phyloP scores from a whole-genome alignment of 495 filamentous ascomycete species.

The Podospora fimiseda region DNA sequence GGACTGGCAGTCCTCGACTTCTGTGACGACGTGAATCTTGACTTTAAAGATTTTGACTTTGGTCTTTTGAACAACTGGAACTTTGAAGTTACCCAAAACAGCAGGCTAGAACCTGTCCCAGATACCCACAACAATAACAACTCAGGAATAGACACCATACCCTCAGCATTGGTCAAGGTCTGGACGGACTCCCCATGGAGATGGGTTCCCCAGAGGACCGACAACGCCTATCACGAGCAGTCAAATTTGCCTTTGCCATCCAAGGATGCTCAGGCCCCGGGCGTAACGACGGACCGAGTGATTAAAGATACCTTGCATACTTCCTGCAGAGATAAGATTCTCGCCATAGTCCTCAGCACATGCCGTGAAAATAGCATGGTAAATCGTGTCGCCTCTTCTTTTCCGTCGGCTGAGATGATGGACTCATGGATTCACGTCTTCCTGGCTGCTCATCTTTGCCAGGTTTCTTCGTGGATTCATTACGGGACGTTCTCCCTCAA shows the following conservation, averaged over 20 bases:
- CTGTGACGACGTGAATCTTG: constrained; percentile 48
- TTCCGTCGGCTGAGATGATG: constrained; percentile 53
- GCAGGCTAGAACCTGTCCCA: constrained; percentile 5
- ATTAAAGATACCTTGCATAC: constrained; percentile 39
- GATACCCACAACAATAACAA: constrained; percentile 7
- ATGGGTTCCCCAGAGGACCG: constrained; percentile 46
- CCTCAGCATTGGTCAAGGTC: constrained; percentile 28
- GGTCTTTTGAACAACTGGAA: constrained; percentile 54
- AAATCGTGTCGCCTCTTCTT: constrained; percentile 48
- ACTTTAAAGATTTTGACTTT: constrained; percentile 57
- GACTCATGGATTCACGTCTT: constrained; percentile 57
- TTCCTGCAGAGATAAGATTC: constrained; percentile 48
- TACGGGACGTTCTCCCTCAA: constrained; percentile 48
- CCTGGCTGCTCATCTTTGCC: constrained; percentile 44
- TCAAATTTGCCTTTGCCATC: constrained; percentile 47
- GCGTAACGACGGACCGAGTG: constrained; percentile 27
- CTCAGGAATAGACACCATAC: constrained; percentile 28
- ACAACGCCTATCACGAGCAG: constrained; percentile 48
- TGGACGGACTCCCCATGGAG: constrained; percentile 47
- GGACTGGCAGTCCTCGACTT: constrained; percentile 38
- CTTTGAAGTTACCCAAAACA: constrained; percentile 27
- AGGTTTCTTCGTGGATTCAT: constrained; percentile 53
- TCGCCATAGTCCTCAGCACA: constrained; percentile 52
- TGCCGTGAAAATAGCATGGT: constrained; percentile 39
- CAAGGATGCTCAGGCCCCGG: constrained; percentile 24